A percentile compares a stretch with the other conserved stretches of the same genome.
phyloP scores from a whole-genome alignment of 345 rosid species.

The Sisymbrium altissimum region DNA sequence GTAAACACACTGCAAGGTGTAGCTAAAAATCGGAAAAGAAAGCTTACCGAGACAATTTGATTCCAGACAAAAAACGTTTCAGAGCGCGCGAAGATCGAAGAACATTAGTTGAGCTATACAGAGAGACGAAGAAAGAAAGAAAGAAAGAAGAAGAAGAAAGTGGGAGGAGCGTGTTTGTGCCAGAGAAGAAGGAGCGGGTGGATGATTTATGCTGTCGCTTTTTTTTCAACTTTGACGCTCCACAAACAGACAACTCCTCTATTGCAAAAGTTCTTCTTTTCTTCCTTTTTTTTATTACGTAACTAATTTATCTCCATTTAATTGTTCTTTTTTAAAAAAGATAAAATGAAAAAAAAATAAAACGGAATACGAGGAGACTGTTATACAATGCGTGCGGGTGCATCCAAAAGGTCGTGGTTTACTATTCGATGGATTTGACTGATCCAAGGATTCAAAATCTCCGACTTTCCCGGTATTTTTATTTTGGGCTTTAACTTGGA shows the following conservation, averaged over 20 bases:
- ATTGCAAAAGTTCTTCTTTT: background rate
- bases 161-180: conserved; percentile 39
- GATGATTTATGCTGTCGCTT: conserved; percentile 27
- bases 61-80: background rate
- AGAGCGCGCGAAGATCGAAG: background rate
- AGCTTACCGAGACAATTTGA: conserved; percentile 3
- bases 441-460: conserved; percentile 22
- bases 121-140: background rate
- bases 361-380: conserved; percentile 31
- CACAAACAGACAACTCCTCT: conserved; percentile 21
- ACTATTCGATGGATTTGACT: too few species aligned
- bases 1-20: too few species aligned
- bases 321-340: background rate
- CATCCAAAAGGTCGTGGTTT: background rate
- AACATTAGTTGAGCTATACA: background rate
- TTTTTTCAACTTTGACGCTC: conserved; percentile 40
- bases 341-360: background rate
- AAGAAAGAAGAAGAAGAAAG: conserved; percentile 31
- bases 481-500: background rate
- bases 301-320: background rate
- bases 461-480: background rate
- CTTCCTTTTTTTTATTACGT: background rate
- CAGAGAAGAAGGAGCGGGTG: conserved; percentile 35
- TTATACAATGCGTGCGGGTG: background rate
- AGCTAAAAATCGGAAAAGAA: background rate